These are phyloP conservation scores for Akanthomyces uredinophilus DNA, from an alignment of 2,329 filamentous ascomycete genomes.

Conservation along the genomic window DNA sequence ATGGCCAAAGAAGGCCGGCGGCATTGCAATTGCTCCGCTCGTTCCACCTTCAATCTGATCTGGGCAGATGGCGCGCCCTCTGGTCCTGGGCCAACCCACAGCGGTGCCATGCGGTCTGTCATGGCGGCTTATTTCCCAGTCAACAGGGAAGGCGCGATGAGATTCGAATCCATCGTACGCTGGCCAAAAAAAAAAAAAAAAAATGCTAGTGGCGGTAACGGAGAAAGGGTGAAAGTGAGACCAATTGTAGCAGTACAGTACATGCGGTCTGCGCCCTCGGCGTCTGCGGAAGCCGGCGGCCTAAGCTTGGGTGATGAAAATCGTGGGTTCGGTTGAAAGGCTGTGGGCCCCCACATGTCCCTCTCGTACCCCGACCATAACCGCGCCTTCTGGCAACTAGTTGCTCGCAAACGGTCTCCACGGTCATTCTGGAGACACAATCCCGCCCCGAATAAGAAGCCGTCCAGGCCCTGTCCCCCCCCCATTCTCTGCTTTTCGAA, in stretches of 20 bases:
- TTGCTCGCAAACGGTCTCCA: neutral
- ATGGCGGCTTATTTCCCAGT: neutral
- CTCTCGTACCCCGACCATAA: constrained; percentile 10
- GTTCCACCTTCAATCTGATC: constrained; percentile 1
- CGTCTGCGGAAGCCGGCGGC: constrained; percentile 6
- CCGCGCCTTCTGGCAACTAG: constrained; percentile 11
- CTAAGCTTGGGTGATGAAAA: neutral
- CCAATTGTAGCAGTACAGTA: too few species aligned
- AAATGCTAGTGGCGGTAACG: neutral
- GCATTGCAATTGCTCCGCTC: neutral
- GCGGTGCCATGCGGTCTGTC: neutral
- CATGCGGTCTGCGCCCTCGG: constrained; percentile 1
- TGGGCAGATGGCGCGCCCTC: constrained; percentile 3
- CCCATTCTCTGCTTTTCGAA: neutral
- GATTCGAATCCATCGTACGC: neutral
- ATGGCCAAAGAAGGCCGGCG: neutral
- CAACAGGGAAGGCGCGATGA: neutral
- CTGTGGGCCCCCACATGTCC: neutral
- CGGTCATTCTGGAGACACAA: neutral
- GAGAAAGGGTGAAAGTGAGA: neutral
- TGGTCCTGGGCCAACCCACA: neutral
- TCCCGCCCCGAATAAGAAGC: constrained; percentile 8
- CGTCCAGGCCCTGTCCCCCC: neutral
- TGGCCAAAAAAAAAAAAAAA: neutral
- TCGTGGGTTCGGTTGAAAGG: constrained; percentile 5